Percentiles rank a stretch among this genome's conserved stretches.
phyloP scores from a whole-genome alignment of 1,284 basidiomycete genomes.

The Rhodotorula sp. region DNA sequence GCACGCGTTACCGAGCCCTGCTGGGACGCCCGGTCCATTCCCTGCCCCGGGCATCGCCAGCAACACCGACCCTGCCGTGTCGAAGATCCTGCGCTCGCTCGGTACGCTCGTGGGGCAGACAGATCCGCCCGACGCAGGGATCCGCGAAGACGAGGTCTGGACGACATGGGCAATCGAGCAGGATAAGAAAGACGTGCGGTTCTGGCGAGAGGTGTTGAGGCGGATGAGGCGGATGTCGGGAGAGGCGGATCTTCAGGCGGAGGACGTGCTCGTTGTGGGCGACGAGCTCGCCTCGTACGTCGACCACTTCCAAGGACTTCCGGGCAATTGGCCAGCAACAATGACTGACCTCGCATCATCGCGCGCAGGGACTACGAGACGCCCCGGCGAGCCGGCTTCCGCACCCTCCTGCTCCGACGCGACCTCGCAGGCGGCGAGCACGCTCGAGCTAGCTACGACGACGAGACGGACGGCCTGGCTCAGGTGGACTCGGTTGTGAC shows the following conservation, averaged over 20 bases:
- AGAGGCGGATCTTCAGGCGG: background rate
- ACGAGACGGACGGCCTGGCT: slow-evolving; percentile 1
- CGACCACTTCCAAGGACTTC: background rate
- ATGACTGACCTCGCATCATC: no score
- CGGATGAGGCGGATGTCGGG: slow-evolving; percentile 5
- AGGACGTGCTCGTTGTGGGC: slow-evolving; percentile 33
- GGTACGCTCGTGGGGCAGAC: slow-evolving; percentile 12
- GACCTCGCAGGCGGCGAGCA: background rate
- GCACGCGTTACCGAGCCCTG: background rate
- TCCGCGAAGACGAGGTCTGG: slow-evolving; percentile 23
- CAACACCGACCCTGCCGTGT: slow-evolving; percentile 37
- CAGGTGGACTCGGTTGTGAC: slow-evolving; percentile 6
- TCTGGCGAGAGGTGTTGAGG: slow-evolving; percentile 31
- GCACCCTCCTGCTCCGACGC: slow-evolving; percentile 19
- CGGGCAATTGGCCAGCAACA: background rate
- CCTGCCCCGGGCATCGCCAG: slow-evolving; percentile 31
- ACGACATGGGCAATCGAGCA: slow-evolving; percentile 34
- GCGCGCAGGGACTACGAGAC: slow-evolving; percentile 25
- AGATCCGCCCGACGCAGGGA: background rate
- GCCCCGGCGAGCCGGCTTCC: slow-evolving; percentile 14
- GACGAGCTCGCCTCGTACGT: slow-evolving; percentile 33
- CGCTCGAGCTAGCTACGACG: slow-evolving; percentile 19
- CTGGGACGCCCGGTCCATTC: background rate
- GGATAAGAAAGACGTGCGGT: slow-evolving; percentile 21
- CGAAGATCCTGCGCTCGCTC: slow-evolving; percentile 36